Conservation (phyloP, 2,329 filamentous ascomycete genomes). For the Fusarium anthophilum region DNA sequence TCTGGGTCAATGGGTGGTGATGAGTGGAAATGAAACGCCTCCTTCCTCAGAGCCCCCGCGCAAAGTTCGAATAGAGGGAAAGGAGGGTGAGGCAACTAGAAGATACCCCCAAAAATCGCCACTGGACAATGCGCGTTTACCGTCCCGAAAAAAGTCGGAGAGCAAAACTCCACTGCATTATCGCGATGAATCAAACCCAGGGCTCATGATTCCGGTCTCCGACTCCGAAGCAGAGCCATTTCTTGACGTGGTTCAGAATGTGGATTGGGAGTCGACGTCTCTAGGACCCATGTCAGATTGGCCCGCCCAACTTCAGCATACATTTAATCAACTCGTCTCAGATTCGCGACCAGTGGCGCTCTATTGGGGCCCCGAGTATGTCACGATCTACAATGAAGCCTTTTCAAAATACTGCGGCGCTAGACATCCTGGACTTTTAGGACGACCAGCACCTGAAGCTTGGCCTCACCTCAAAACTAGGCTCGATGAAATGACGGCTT, state of each 20-base stretch:
- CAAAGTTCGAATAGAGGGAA: slow-evolving; percentile 45
- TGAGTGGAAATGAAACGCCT: slow-evolving; percentile 51
- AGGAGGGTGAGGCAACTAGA: slow-evolving; percentile 29
- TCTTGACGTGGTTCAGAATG: slow-evolving; percentile 51
- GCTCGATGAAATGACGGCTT: slow-evolving; percentile 47
- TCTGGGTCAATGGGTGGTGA: slow-evolving; percentile 49
- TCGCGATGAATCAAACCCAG: slow-evolving; percentile 46
- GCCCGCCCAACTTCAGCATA: slow-evolving; percentile 58
- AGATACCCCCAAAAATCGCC: slow-evolving; percentile 36
- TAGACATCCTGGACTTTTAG: slow-evolving; percentile 71
- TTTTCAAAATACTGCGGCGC: slow-evolving; percentile 70
- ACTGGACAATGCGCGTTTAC: slow-evolving; percentile 33
- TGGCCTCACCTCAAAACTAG: slow-evolving; percentile 65
- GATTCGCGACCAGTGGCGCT: slow-evolving; percentile 63
- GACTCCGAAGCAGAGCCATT: slow-evolving; percentile 51
- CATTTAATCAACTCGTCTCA: slow-evolving; percentile 54
- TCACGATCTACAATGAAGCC: slow-evolving; percentile 74
- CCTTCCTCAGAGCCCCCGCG: slow-evolving; percentile 45
- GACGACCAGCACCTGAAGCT: slow-evolving; percentile 65
- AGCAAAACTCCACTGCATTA: slow-evolving; percentile 43
- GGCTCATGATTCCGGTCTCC: slow-evolving; percentile 48
- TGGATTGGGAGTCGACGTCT: slow-evolving; percentile 59
- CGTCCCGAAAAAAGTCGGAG: slow-evolving; percentile 35
- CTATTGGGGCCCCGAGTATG: slow-evolving; percentile 71
- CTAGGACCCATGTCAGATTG: slow-evolving; percentile 58